Evolutionary conservation across 352 stramenopile genomes (phyloP).

Genomic region (Aphanomyces cochlioides): DNA sequence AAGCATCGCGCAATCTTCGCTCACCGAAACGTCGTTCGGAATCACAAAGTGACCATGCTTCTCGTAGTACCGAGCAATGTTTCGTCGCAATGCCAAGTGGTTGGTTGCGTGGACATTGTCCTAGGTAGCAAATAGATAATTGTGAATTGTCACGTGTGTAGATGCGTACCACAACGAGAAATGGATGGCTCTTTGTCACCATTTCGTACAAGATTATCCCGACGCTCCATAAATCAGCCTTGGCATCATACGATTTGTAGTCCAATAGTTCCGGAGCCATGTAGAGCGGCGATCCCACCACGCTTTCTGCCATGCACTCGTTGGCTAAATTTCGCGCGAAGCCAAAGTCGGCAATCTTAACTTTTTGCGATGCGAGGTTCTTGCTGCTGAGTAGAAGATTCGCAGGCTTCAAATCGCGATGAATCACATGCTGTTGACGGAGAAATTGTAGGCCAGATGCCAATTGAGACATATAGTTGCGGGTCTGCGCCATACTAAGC

Average conservation of each 20-base stretch:
- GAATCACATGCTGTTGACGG: constrained; percentile 68
- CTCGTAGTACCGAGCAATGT: constrained; percentile 77
- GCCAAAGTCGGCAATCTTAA: constrained; percentile 62
- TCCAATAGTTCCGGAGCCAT: constrained; percentile 77
- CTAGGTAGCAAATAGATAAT: not conserved
- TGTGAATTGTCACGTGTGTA: not conserved
- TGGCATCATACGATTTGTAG: constrained; percentile 84
- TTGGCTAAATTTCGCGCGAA: constrained; percentile 54
- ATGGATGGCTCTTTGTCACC: constrained; percentile 75
- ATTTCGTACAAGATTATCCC: constrained; percentile 83
- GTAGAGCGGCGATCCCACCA: constrained; percentile 73
- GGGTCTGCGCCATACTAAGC: constrained; percentile 57
- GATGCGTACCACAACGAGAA: constrained; percentile 48
- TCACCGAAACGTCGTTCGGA: constrained; percentile 51
- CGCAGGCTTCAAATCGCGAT: constrained; percentile 71
- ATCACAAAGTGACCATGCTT: constrained; percentile 49
- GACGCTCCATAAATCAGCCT: constrained; percentile 76
- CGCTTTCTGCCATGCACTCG: constrained; percentile 74
- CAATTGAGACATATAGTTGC: constrained; percentile 77
- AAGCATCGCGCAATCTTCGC: constrained; percentile 57
- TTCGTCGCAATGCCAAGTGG: constrained; percentile 65
- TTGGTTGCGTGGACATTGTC: constrained; percentile 74
- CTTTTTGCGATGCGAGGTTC: constrained; percentile 56
- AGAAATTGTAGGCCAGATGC: constrained; percentile 72
- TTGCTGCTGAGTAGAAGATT: constrained; percentile 71